phyloP scores from a whole-genome alignment of 2,329 filamentous ascomycete species.

The Biscogniauxia marginata region DNA sequence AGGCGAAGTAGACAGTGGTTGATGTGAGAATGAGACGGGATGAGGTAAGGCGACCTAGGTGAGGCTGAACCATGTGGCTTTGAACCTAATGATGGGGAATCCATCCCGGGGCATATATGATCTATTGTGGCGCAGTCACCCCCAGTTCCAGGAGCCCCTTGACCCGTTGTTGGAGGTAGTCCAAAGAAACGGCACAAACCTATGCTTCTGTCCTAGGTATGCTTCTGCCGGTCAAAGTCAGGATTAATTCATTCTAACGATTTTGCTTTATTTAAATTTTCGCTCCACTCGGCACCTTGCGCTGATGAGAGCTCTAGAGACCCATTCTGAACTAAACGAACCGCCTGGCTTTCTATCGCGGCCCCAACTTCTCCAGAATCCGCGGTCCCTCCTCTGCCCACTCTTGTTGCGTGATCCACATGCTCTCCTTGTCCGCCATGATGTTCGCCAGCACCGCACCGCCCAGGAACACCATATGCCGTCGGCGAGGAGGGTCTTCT shows the following conservation, averaged over 20 bases:
- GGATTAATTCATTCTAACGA: neutral
- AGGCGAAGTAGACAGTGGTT: no score
- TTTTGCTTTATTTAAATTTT: constrained; percentile 2
- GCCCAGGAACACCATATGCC: constrained; percentile 99
- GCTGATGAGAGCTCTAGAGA: constrained; percentile 1
- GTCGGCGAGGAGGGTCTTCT: constrained; percentile 90
- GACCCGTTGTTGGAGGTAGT: neutral
- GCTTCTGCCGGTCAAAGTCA: neutral
- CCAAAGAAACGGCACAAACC: neutral
- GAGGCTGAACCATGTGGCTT: neutral
- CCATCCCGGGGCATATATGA: neutral
- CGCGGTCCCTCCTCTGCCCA: constrained; percentile 91
- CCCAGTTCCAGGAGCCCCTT: neutral
- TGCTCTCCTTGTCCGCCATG: constrained; percentile 97
- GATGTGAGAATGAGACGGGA: neutral
- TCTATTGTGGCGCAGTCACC: neutral
- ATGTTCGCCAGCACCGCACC: constrained; percentile 97
- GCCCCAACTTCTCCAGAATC: constrained; percentile 88
- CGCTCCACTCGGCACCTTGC: constrained; percentile 1
- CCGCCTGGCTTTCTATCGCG: constrained; percentile 59
- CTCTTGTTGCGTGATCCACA: constrained; percentile 98
- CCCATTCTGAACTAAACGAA: neutral
- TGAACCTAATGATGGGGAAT: no score
- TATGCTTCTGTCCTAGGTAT: no score
- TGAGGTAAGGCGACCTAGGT: neutral